Evolutionary conservation across 257 asterid species (phyloP).

Genomic region (Forsythia suspensa): DNA sequence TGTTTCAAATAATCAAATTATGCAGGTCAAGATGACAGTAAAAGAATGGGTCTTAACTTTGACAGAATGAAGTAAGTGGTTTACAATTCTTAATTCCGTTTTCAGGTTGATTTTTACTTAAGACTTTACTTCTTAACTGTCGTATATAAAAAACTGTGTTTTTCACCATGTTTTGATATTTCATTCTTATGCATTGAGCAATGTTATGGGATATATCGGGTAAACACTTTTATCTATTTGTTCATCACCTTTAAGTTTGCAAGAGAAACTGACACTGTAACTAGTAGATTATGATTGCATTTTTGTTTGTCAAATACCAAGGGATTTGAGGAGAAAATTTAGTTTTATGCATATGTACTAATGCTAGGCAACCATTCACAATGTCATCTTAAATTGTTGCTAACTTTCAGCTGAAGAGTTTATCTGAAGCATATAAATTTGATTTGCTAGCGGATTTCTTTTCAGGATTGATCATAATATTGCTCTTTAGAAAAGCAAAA

Average conservation of each 20-base stretch:
- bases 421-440: no score
- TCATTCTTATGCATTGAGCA: neutral
- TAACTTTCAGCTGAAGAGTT: no score
- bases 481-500: no score
- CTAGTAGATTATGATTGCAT: no score
- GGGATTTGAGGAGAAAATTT: no score
- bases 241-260: neutral
- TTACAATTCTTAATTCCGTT: neutral
- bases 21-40: slow-evolving; percentile 94
- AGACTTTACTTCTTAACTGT: neutral
- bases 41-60: slow-evolving; percentile 89
- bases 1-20: slow-evolving; percentile 16
- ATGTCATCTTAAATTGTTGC: no score
- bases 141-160: neutral
- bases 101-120: neutral
- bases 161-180: neutral
- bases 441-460: no score
- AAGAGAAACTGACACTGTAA: neutral
- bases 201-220: neutral
- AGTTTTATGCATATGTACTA: no score
- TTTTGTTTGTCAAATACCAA: no score
- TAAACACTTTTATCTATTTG: neutral
- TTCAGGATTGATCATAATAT: no score
- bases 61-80: slow-evolving; percentile 77
- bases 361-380: no score